Evolutionary conservation across 2,329 filamentous ascomycete genomes (phyloP).

Genomic region (Pseudogymnoascus sp.): DNA sequence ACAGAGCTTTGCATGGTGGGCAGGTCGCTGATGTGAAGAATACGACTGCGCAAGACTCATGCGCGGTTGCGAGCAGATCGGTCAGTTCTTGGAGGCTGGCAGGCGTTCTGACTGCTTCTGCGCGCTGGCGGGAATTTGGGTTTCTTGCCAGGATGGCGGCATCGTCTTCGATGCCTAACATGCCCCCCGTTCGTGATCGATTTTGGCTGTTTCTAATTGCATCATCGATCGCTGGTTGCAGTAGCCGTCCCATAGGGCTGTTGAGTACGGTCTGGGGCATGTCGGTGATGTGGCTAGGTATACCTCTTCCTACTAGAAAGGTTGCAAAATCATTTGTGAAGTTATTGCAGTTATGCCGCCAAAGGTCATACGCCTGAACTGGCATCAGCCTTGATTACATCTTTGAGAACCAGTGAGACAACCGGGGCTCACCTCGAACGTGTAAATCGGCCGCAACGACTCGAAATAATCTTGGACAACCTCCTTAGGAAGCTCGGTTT

Average conservation of each 20-base stretch:
- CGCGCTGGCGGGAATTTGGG: conserved; percentile 15
- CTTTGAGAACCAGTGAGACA: neutral
- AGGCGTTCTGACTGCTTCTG: conserved; percentile 51
- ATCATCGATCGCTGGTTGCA: conserved; percentile 65
- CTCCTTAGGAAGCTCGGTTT: conserved; percentile 69
- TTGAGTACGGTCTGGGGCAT: conserved; percentile 79
- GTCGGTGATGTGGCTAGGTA: conserved; percentile 76
- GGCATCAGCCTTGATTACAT: neutral
- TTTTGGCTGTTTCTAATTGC: conserved; percentile 56
- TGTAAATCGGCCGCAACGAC: conserved; percentile 75
- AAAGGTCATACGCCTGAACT: conserved; percentile 72
- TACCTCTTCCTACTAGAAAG: conserved; percentile 80
- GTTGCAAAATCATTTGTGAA: conserved; percentile 89
- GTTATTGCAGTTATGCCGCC: conserved; percentile 93
- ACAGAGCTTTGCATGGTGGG: conserved; percentile 72
- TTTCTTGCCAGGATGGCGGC: conserved; percentile 9
- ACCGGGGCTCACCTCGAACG: conserved; percentile 49
- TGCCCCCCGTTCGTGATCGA: conserved; percentile 33
- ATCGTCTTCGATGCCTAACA: conserved; percentile 22
- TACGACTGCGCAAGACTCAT: conserved; percentile 63
- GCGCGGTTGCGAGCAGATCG: conserved; percentile 48
- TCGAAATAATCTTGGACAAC: conserved; percentile 82
- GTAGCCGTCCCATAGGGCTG: conserved; percentile 81
- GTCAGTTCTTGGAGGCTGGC: conserved; percentile 53
- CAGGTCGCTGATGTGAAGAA: conserved; percentile 92